Evolutionary conservation across 73 alveolate species (phyloP).

Genomic region (Chromera velia): DNA sequence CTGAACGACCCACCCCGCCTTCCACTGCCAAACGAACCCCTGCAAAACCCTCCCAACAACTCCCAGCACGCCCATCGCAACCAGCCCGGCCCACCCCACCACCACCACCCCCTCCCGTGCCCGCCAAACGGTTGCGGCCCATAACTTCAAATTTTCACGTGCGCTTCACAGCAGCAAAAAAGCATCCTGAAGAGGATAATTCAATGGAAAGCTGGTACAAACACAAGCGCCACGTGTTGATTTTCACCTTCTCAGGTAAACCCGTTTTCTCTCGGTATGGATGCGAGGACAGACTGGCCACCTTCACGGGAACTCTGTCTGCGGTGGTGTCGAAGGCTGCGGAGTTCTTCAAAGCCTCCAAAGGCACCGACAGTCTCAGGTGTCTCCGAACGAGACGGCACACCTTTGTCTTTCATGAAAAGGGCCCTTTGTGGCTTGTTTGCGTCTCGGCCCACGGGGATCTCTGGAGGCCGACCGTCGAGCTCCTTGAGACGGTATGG

Average conservation of each 20-base stretch:
- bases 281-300: slow-evolving; percentile 32
- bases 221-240: background rate
- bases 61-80: no score
- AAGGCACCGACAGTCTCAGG: background rate
- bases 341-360: slow-evolving; percentile 11
- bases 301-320: slow-evolving; percentile 38
- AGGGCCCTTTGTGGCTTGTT: slow-evolving; percentile 31
- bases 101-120: no score
- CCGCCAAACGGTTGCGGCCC: no score
- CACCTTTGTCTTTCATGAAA: slow-evolving; percentile 32
- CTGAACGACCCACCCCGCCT: no score
- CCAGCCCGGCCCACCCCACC: no score
- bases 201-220: background rate
- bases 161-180: no score
- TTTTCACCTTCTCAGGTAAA: slow-evolving; percentile 42
- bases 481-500: background rate
- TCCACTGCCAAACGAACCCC: no score
- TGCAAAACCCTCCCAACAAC: no score
- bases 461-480: background rate
- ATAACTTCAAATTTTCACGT: no score
- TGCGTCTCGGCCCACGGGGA: no score
- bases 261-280: slow-evolving; percentile 38
- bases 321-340: slow-evolving; percentile 45
- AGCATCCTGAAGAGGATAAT: background rate
- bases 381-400: slow-evolving; percentile 39